Percentiles rank a stretch among this genome's conserved stretches.
Conservation (phyloP, 129 eudicot genomes). For the Calendula officinalis region DNA sequence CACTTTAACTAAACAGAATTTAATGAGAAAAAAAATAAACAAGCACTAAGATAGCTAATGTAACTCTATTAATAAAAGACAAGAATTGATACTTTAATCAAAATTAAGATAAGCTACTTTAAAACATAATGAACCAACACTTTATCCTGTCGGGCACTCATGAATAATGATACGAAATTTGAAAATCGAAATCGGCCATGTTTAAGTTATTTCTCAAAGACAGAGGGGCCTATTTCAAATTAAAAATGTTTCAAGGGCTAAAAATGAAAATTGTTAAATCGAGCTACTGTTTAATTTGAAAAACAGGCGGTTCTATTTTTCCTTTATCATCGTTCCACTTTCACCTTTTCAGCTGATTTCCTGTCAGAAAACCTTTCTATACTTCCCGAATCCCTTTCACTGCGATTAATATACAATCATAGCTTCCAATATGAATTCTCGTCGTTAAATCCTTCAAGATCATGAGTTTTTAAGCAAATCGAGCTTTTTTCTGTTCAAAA, state of each 20-base stretch:
- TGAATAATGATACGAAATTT: neutral
- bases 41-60: too few relatives aligned
- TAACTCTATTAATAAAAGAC: too few relatives aligned
- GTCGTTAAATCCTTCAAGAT: neutral
- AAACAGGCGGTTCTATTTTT: constrained; percentile 25
- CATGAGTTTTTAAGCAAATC: neutral
- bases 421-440: neutral
- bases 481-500: neutral
- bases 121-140: constrained; percentile 13
- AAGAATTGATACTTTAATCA: neutral
- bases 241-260: neutral
- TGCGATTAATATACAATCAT: constrained; percentile 6
- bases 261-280: neutral
- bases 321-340: constrained; percentile 23
- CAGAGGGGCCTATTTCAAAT: neutral
- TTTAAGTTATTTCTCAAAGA: neutral
- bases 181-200: neutral
- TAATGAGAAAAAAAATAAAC: too few relatives aligned
- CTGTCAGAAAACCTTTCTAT: constrained; percentile 21
- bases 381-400: constrained; percentile 2
- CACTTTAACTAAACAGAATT: too few relatives aligned
- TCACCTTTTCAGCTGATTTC: constrained; percentile 21
- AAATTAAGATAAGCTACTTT: neutral
- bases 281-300: constrained; percentile 23
- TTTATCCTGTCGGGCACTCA: constrained; percentile 1